Percentiles rank a stretch among this genome's conserved stretches.
phyloP scores from a whole-genome alignment of 352 stramenopile species.

The Chrysophaeum taylorii region DNA sequence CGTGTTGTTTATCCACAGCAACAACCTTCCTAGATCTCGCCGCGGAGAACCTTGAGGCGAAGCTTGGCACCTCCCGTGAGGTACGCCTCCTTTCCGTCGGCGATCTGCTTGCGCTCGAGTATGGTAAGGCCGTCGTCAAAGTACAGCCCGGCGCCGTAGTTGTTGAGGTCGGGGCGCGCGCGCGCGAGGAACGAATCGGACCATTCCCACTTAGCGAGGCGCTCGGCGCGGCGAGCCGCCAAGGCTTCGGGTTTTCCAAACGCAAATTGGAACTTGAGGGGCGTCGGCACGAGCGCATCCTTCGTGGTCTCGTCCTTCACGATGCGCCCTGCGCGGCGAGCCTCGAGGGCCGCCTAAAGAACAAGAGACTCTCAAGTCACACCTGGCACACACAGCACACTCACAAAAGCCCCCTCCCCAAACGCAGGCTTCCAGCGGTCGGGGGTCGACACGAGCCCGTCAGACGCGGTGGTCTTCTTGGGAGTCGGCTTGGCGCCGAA shows the following conservation, averaged over 20 bases:
- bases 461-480: not conserved
- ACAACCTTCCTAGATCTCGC: constrained; percentile 3
- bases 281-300: not conserved
- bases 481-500: constrained; percentile 2
- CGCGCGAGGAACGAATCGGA: not conserved
- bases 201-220: constrained; percentile 8
- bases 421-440: not conserved
- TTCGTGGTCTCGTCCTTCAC: not conserved
- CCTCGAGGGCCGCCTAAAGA: not conserved
- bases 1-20: too few relatives aligned
- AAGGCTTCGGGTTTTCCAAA: not conserved
- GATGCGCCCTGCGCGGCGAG: not conserved
- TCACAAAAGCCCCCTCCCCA: too few relatives aligned
- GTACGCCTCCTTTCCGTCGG: not conserved
- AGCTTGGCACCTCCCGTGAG: constrained; percentile 8
- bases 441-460: not conserved
- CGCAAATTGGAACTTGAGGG: not conserved
- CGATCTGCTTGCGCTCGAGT: constrained; percentile 11
- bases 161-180: not conserved
- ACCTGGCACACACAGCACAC: too few relatives aligned
- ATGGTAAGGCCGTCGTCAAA: constrained; percentile 10
- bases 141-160: constrained; percentile 5
- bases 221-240: not conserved
- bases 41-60: not conserved
- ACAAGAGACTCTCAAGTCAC: too few relatives aligned